Percentiles rank a stretch among this genome's conserved stretches.
phyloP scores from a whole-genome alignment of 495 filamentous ascomycete genomes.

The Mytilinidion resinicola region DNA sequence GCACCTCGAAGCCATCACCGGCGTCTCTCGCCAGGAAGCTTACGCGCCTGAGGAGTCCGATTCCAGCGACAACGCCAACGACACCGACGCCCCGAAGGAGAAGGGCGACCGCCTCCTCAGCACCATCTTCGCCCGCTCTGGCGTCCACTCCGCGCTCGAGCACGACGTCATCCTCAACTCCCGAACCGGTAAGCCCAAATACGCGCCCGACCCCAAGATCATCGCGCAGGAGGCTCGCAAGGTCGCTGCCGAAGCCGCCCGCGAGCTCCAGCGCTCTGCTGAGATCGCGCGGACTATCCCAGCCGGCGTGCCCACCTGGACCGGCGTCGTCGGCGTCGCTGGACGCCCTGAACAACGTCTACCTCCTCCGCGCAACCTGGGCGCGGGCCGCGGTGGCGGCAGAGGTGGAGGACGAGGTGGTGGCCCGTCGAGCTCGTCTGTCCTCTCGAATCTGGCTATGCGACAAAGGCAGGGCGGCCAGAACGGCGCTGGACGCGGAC shows the following conservation, averaged over 20 bases:
- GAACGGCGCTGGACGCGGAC: not conserved
- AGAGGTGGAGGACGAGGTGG: constrained; percentile 22
- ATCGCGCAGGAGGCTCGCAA: constrained; percentile 74
- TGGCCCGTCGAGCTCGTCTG: constrained; percentile 26
- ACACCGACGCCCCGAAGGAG: constrained; percentile 8
- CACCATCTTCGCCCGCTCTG: constrained; percentile 75
- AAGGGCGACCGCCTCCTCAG: constrained; percentile 70
- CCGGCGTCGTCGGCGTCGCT: constrained; percentile 68
- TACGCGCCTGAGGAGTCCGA: constrained; percentile 32
- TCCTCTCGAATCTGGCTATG: constrained; percentile 31
- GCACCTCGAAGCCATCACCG: constrained; percentile 43
- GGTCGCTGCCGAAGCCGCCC: constrained; percentile 70
- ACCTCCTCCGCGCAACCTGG: constrained; percentile 31
- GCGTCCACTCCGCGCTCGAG: constrained; percentile 76
- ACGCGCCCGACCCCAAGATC: constrained; percentile 62
- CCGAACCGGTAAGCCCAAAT: constrained; percentile 46
- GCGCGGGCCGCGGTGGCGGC: constrained; percentile 13
- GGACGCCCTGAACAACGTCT: constrained; percentile 48
- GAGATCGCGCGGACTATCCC: constrained; percentile 64
- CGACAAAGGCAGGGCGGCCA: constrained; percentile 18
- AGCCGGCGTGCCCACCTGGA: constrained; percentile 90
- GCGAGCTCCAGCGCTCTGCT: constrained; percentile 63
- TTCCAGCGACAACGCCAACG: constrained; percentile 2
- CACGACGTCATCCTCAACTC: constrained; percentile 78
- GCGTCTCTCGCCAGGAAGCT: constrained; percentile 53